Evolutionary conservation across 257 asterid species (phyloP).

Genomic region (Nicotiana attenuata): DNA sequence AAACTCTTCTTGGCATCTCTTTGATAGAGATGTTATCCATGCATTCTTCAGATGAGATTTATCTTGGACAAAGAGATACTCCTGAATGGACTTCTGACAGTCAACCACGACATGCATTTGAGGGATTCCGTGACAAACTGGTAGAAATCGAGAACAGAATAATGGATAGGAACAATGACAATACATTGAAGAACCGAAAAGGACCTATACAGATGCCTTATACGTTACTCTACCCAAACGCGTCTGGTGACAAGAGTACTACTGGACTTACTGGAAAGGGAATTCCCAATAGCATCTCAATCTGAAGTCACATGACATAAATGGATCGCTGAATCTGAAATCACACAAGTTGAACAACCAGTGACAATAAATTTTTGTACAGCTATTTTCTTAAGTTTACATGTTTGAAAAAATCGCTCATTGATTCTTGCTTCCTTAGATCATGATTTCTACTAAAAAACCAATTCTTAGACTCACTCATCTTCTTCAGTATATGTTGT

Average conservation of each 20-base stretch:
- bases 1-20: slow-evolving; percentile 26
- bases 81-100: slow-evolving; percentile 25
- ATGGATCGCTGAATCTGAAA: background rate
- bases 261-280: slow-evolving; percentile 27
- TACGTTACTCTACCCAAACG: slow-evolving; percentile 25
- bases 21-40: slow-evolving; percentile 27
- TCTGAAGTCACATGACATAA: slow-evolving; percentile 8
- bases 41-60: slow-evolving; percentile 26
- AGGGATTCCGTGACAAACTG: slow-evolving; percentile 15
- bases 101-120: slow-evolving; percentile 16
- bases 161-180: slow-evolving; percentile 15
- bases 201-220: slow-evolving; percentile 28
- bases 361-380: background rate
- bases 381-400: background rate
- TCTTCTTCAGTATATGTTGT: background rate
- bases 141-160: slow-evolving; percentile 19
- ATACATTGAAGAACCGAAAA: slow-evolving; percentile 16
- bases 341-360: background rate
- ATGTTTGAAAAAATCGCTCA: background rate
- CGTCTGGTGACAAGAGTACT: background rate
- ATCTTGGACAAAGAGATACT: slow-evolving; percentile 30
- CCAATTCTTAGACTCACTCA: background rate
- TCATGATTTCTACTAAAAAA: background rate
- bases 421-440: background rate
- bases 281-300: slow-evolving; percentile 28